These are phyloP conservation scores for Podospora fimiseda DNA, from an alignment of 495 filamentous ascomycete genomes.

Conservation along the genomic window DNA sequence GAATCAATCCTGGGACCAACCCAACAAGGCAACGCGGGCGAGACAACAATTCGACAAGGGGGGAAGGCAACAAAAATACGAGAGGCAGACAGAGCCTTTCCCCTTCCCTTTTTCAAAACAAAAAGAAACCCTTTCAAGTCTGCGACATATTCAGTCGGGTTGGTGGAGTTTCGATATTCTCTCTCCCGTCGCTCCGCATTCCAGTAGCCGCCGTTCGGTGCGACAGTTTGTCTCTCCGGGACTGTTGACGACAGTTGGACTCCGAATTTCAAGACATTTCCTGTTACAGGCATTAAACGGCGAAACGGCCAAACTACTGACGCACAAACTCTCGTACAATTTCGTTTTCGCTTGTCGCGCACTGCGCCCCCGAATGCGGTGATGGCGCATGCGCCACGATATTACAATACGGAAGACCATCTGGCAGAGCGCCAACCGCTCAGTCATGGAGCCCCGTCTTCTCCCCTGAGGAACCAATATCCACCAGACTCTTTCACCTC, in stretches of 20 bases:
- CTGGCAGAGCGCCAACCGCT: conserved; percentile 35
- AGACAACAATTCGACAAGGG: no score
- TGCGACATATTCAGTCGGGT: no score
- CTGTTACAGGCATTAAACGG: conserved; percentile 4
- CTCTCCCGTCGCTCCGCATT: no score
- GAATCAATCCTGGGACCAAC: conserved; percentile 1
- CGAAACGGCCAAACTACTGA: conserved; percentile 8
- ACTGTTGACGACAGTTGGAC: no score
- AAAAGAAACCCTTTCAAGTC: neutral
- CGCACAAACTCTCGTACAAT: neutral
- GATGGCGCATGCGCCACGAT: conserved; percentile 22
- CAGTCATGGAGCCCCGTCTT: conserved; percentile 20
- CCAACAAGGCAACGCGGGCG: neutral
- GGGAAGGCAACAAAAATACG: conserved; percentile 14
- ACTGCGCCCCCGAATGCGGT: conserved; percentile 7
- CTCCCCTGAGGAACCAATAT: conserved; percentile 14
- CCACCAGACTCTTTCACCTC: conserved; percentile 17
- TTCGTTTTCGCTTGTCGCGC: neutral
- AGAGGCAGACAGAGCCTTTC: neutral
- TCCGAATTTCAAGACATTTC: neutral
- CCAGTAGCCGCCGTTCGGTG: no score
- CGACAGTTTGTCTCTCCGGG: no score
- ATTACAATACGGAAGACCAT: conserved; percentile 31
- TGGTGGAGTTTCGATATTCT: no score
- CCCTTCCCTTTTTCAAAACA: neutral